These are phyloP conservation scores for Myochromella boudieri DNA, from an alignment of 768 basidiomycete species.

Conservation along the genomic window DNA sequence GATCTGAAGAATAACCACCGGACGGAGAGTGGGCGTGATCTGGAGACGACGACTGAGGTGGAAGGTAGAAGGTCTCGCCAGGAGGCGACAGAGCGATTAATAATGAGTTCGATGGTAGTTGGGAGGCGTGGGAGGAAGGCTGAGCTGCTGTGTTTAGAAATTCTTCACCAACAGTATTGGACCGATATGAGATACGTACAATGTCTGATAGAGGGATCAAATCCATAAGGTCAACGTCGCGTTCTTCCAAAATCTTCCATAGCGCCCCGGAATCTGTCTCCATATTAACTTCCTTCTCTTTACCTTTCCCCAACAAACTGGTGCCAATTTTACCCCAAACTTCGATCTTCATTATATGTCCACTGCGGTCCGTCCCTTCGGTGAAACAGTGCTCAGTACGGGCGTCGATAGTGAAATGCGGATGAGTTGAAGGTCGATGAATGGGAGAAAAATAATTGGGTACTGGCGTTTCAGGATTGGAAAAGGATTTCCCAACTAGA, in stretches of 20 bases:
- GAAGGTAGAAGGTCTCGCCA: slow-evolving; percentile 59
- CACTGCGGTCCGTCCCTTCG: slow-evolving; percentile 52
- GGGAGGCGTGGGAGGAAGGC: slow-evolving; percentile 29
- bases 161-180: slow-evolving; percentile 2
- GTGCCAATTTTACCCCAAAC: slow-evolving; percentile 53
- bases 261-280: slow-evolving; percentile 21
- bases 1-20: slow-evolving; percentile 69
- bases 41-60: slow-evolving; percentile 30
- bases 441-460: slow-evolving; percentile 77
- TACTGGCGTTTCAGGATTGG: slow-evolving; percentile 26
- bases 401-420: slow-evolving; percentile 64
- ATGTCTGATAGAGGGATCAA: slow-evolving; percentile 60
- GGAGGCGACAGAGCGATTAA: slow-evolving; percentile 65
- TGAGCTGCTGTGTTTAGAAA: slow-evolving; percentile 20
- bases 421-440: slow-evolving; percentile 84
- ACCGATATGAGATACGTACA: slow-evolving; percentile 39
- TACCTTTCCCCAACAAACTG: slow-evolving; percentile 35
- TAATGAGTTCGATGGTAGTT: slow-evolving; percentile 73
- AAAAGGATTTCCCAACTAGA: slow-evolving; percentile 12
- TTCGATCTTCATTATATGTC: slow-evolving; percentile 51
- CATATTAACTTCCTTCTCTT: slow-evolving; percentile 38
- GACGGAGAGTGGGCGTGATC: slow-evolving; percentile 56
- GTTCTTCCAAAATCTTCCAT: slow-evolving; percentile 70
- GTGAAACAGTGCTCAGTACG: slow-evolving; percentile 51
- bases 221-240: slow-evolving; percentile 61